Conservation (phyloP, 306 rosid genomes). For the Cajanus cajan region DNA sequence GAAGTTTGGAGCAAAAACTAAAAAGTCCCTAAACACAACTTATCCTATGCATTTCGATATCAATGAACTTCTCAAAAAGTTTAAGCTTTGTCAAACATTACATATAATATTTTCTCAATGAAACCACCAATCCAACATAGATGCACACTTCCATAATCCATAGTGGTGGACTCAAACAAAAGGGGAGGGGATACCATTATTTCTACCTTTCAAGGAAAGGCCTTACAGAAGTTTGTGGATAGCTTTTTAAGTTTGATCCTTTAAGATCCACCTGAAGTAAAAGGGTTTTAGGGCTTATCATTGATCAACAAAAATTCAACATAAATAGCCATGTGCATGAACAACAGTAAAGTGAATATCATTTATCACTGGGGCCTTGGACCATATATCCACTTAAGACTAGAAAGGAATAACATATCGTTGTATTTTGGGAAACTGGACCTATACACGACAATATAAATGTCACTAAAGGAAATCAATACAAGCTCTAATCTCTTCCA, state of each 20-base stretch:
- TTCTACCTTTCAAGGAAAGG: conserved; percentile 28
- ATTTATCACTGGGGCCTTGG: neutral
- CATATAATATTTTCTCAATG: neutral
- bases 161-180: neutral
- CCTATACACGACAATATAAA: neutral
- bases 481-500: conserved; percentile 1
- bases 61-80: neutral
- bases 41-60: neutral
- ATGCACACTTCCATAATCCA: neutral
- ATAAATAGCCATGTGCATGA: conserved; percentile 15
- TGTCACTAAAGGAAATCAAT: conserved; percentile 8
- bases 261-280: conserved; percentile 31
- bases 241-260: conserved; percentile 10
- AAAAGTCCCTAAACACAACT: neutral
- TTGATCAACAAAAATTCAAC: conserved; percentile 13
- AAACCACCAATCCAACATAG: neutral
- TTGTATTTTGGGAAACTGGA: neutral
- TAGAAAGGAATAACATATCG: neutral
- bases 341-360: conserved; percentile 16
- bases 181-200: neutral
- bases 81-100: neutral
- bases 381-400: neutral
- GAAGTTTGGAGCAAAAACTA: neutral
- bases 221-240: neutral
- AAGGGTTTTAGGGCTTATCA: conserved; percentile 2